Base-by-base conservation (phyloP, 106 monocot species). In the Triglochin maritima region DNA sequence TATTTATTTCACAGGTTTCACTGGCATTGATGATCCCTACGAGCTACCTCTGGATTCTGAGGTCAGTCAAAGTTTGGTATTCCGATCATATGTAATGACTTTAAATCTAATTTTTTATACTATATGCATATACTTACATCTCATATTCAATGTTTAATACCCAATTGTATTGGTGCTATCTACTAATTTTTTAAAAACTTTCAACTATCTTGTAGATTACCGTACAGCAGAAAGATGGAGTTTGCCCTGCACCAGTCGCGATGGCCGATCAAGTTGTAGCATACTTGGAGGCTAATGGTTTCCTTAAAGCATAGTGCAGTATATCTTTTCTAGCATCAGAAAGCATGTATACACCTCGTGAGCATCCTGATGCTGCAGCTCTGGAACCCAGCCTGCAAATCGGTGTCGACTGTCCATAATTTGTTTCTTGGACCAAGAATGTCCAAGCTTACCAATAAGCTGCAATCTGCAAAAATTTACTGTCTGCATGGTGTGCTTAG, bases 1-100 rank as follows among this genome's bases (percentile, higher is more conserved):
- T 5, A 43, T 69, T 45, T 56, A 3, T 45, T 11, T 12, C 65
- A 65, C 74, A 94, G 93, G 89, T 79, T 94, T 94, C 71, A 94
- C 93, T 60, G 93, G 93, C 64, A 72, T 94, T 63, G 93, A 94
- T 79, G 93, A 94, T 80, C 93, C 93, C 57, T 94, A 94, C 57
- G 93, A 94, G 65, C 59, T 74, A 74, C 93, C 93, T n/a, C 50
- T 85, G 50, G 71, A 83, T 47, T 83, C 82, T 77, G 92, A 92
- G 87, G 92, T 91, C 59, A 73, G 60, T 44, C 4, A 12, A 12
- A 5, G 15, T 72, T 41, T 29, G 17, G 44, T 41, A 4, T 3
- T 58, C 17, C 29, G 6, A 5, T 17, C 4, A 17, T 54, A 42
- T 45, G 0, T 44, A 29, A 63, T 63, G 63, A 44, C 3, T 5